Conservation (phyloP, 257 asterid genomes). For the Solanum rostratum region DNA sequence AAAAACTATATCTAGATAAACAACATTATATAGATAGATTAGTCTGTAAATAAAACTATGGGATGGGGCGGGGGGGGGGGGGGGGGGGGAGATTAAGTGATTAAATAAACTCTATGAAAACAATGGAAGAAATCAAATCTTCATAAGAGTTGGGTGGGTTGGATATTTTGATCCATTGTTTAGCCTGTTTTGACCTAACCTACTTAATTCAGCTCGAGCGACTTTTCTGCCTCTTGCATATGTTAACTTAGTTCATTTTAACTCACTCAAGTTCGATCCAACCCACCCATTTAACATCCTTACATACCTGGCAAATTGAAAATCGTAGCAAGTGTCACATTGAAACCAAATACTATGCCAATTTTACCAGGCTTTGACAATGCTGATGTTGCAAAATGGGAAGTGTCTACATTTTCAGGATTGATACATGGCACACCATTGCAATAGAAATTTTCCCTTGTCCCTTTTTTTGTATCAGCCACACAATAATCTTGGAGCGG, state of each 20-base stretch:
- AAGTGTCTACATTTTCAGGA: conserved; percentile 19
- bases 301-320: background rate
- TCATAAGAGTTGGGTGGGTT: background rate
- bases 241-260: background rate
- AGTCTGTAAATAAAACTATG: background rate
- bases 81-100: background rate
- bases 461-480: conserved; percentile 15
- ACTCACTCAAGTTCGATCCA: background rate
- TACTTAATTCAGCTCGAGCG: background rate
- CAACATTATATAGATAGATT: background rate
- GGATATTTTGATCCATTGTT: background rate
- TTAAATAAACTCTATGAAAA: background rate
- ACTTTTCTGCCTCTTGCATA: background rate
- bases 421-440: conserved; percentile 47
- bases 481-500: conserved; percentile 54
- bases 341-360: conserved; percentile 24
- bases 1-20: background rate
- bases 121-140: background rate
- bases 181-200: background rate
- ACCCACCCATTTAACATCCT: background rate
- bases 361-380: conserved; percentile 34
- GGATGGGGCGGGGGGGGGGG: background rate
- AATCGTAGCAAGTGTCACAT: conserved; percentile 21
- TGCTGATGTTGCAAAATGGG: conserved; percentile 48
- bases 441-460: conserved; percentile 1